Evolutionary conservation across 768 basidiomycete genomes (phyloP), one percentile per base, ranked within the genome.

Genomic region (Trametes cingulata): DNA sequence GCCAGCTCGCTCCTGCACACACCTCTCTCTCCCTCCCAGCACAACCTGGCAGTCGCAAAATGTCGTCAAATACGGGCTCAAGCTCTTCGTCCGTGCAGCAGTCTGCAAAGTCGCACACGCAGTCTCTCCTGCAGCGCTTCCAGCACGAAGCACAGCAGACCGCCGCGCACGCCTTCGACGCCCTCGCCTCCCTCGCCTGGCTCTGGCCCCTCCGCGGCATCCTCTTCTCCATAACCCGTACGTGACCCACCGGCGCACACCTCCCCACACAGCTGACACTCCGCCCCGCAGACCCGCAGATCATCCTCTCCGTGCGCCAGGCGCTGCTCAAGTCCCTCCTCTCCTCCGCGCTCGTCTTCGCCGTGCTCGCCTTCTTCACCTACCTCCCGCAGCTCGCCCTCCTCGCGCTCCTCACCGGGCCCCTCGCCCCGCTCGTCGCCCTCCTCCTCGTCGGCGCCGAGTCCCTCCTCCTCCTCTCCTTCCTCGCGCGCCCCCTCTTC

Each of bases 321-420:
- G 70, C 78, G 6, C 63, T 80, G 50, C 47, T 74, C 52, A 81
- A 79, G 64, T 75, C 75, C 15, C 65, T 79, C 15, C 6, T 70
- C 25, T 65, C 75, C 27, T 79, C 80, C 5, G 63, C 75, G 37
- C 72, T 69, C 4, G 74, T 81, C 47, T 80, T 81, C 39, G 60
- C 60, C 22, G 73, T 69, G n/a, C 66, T 86, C 64, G 84, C 86
- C 65, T 70, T 79, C 65, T 80, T 85, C 73, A 82, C 82, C 19
- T 90, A 86, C 73, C 65, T 88, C 9, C 88, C 88, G 2, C 86
- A 87, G 67, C 82, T 85, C 36, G 85, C 84, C 41, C 69, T 89
- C 47, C 82, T 87, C 39, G 80, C 85, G 2, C 63, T 87, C 54
- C 77, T 89, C 65, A 81, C 82, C 0, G 88, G 87, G 1, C 86